phyloP scores from a whole-genome alignment of 805 yeast genomes.

The Myxozyma geophila region DNA sequence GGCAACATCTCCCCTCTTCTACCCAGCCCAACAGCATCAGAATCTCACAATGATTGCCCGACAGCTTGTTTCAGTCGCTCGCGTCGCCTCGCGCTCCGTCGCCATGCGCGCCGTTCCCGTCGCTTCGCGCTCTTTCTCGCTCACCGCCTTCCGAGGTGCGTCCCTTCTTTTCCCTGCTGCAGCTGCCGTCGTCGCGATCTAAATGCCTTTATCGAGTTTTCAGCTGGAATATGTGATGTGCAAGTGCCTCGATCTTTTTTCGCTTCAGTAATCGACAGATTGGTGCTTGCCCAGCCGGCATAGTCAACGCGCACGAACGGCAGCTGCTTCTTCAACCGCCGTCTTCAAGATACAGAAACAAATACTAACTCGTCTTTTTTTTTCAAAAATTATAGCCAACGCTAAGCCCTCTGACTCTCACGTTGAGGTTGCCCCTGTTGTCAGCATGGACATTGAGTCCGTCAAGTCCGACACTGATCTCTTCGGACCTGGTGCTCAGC shows the following conservation, averaged over 20 bases:
- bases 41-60: constrained; percentile 16
- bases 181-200: not conserved
- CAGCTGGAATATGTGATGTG: not conserved
- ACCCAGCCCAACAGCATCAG: not conserved
- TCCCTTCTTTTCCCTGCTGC: not conserved
- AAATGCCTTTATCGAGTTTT: not conserved
- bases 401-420: constrained; percentile 7
- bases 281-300: too few species aligned
- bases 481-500: constrained; percentile 88
- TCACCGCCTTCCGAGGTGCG: constrained; percentile 26
- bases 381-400: constrained; percentile 4
- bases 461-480: constrained; percentile 77
- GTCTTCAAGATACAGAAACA: not conserved
- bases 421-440: constrained; percentile 10
- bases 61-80: constrained; percentile 21
- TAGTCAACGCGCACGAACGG: too few species aligned
- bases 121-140: constrained; percentile 25
- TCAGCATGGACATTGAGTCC: constrained; percentile 60
- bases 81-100: constrained; percentile 22
- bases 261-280: too few species aligned
- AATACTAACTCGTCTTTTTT: not conserved
- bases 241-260: too few species aligned
- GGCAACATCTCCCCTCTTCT: not conserved
- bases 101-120: constrained; percentile 14
- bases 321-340: not conserved